These are phyloP conservation scores for Cryptomeria japonica DNA, from an alignment of 75 land plant species.

Conservation along the genomic window DNA sequence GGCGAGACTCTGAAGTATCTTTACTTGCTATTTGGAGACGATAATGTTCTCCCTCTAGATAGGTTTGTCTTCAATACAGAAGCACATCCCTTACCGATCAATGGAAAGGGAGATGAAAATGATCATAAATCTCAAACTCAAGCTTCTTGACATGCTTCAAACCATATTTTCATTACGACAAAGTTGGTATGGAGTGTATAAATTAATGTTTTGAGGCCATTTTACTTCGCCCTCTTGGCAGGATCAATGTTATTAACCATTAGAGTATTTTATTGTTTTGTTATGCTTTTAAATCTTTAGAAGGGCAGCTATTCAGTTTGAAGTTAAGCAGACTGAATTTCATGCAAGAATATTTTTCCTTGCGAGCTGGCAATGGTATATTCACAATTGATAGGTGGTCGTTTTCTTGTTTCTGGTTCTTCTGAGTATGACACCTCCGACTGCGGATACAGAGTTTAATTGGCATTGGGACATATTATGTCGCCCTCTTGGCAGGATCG, in stretches of 20 bases:
- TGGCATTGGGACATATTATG: neutral
- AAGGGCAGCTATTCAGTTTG: neutral
- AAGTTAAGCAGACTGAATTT: neutral
- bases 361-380: neutral
- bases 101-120: neutral
- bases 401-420: neutral
- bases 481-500: neutral
- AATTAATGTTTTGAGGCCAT: neutral
- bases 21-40: conserved; percentile 83
- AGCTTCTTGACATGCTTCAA: neutral
- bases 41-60: conserved; percentile 70
- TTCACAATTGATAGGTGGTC: neutral
- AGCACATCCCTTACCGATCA: conserved; percentile 91
- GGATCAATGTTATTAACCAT: neutral
- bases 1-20: conserved; percentile 96
- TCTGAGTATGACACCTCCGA: neutral
- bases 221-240: neutral
- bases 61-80: conserved; percentile 92
- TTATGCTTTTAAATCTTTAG: neutral
- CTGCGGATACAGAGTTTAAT: neutral
- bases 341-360: neutral
- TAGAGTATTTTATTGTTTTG: neutral
- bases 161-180: neutral
- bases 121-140: neutral
- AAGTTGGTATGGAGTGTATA: neutral